Percentiles rank a stretch among this genome's conserved stretches.
Conservation (phyloP, 2,329 filamentous ascomycete genomes). For the Apiospora malaysiana region DNA sequence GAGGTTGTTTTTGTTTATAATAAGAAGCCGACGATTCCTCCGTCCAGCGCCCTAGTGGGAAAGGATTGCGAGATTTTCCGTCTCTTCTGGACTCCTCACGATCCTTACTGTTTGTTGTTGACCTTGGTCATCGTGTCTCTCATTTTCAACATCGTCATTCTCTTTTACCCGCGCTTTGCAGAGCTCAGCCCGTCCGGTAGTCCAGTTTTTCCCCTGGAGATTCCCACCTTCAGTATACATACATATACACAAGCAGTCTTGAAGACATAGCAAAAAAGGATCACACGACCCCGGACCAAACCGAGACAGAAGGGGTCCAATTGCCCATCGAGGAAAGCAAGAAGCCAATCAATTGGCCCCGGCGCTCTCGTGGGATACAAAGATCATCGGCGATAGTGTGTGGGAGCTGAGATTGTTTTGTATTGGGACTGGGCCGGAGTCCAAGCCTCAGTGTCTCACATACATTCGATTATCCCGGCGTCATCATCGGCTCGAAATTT, state of each 20-base stretch:
- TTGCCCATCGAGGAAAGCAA: background rate
- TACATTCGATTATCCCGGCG: conserved; percentile 5
- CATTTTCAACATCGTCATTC: conserved; percentile 9
- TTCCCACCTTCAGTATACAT: background rate
- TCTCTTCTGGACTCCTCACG: background rate
- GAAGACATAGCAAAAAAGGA: background rate
- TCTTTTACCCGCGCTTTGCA: conserved; percentile 12
- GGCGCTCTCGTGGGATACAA: background rate
- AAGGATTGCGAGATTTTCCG: background rate
- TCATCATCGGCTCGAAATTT: background rate
- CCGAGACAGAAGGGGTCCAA: conserved; percentile 14
- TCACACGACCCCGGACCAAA: background rate
- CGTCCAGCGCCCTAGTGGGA: background rate
- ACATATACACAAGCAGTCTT: background rate
- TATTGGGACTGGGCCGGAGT: background rate
- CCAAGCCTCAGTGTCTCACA: conserved; percentile 10
- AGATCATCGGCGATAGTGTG: conserved; percentile 15
- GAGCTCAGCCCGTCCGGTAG: conserved; percentile 3
- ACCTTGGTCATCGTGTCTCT: conserved; percentile 2
- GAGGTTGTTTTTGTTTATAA: conserved; percentile 16
- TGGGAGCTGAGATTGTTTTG: conserved; percentile 15
- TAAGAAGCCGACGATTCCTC: background rate
- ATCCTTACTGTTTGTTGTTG: background rate
- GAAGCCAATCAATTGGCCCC: background rate
- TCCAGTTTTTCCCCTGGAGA: background rate